Conservation (phyloP, 1,284 basidiomycete genomes). For the Heterobasidion occidentale region DNA sequence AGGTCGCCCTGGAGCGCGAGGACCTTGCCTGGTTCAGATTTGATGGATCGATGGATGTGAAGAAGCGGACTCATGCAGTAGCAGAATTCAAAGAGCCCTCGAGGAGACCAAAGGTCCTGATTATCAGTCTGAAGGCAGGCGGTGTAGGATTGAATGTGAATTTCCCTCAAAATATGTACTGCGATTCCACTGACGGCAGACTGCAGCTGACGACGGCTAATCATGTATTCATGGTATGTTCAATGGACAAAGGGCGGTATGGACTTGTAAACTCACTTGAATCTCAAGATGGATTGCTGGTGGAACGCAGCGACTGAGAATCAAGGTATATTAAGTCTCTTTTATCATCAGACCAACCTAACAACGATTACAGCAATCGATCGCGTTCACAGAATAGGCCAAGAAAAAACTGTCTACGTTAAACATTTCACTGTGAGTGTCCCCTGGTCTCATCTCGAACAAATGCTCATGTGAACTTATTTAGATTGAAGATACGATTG, state of each 20-base stretch:
- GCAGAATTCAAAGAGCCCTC: conserved; percentile 65
- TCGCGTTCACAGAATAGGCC: conserved; percentile 78
- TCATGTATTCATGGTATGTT: conserved; percentile 76
- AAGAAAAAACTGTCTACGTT: conserved; percentile 81
- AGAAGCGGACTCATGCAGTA: conserved; percentile 72
- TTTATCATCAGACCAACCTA: background rate
- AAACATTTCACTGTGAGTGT: conserved; percentile 80
- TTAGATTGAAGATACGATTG: conserved; percentile 67
- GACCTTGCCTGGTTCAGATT: conserved; percentile 75
- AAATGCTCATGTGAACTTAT: background rate
- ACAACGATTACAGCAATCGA: conserved; percentile 49
- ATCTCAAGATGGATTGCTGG: conserved; percentile 87
- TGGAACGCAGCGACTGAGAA: conserved; percentile 90
- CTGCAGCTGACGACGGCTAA: conserved; percentile 67
- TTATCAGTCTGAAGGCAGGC: conserved; percentile 90
- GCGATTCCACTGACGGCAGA: background rate
- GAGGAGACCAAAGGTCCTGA: conserved; percentile 68
- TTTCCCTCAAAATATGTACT: conserved; percentile 4
- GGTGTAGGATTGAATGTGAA: conserved; percentile 86
- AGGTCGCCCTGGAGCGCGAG: conserved; percentile 69
- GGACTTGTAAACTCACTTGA: background rate
- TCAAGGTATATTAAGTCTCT: conserved; percentile 52
- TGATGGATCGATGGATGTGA: conserved; percentile 90
- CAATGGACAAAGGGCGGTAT: conserved; percentile 10
- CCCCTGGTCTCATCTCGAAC: background rate